Conservation (phyloP, 352 stramenopile genomes). For the Globisporangium okanoganense region DNA sequence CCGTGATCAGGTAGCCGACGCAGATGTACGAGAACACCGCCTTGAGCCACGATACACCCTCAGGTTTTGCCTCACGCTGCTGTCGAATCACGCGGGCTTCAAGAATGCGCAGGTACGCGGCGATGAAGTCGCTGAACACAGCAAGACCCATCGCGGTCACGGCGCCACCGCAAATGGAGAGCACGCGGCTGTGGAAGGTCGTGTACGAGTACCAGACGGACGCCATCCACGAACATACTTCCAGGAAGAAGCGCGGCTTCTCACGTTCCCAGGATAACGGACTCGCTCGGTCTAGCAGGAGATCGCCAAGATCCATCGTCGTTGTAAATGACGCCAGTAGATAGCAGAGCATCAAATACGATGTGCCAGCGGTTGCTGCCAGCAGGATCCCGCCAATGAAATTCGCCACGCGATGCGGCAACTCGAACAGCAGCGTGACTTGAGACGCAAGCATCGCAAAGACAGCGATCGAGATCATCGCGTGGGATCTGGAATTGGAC, state of each 20-base stretch:
- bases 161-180: conserved; percentile 45
- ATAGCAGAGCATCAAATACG: conserved; percentile 51
- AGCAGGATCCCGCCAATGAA: conserved; percentile 55
- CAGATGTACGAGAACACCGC: conserved; percentile 56
- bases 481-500: conserved; percentile 2
- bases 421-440: conserved; percentile 21
- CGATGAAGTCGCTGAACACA: conserved; percentile 49
- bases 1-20: conserved; percentile 63
- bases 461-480: conserved; percentile 28
- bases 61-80: conserved; percentile 20
- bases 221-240: conserved; percentile 71
- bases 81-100: conserved; percentile 39
- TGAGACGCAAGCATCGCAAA: conserved; percentile 27
- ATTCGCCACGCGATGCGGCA: conserved; percentile 38
- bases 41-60: conserved; percentile 65
- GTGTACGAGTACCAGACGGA: conserved; percentile 70
- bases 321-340: conserved; percentile 22
- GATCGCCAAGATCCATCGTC: conserved; percentile 27
- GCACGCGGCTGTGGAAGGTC: conserved; percentile 35
- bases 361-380: conserved; percentile 35
- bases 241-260: conserved; percentile 53
- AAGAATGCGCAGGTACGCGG: conserved; percentile 49
- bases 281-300: conserved; percentile 53
- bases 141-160: conserved; percentile 37
- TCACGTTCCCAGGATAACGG: conserved; percentile 48